Evolutionary conservation across 2,329 filamentous ascomycete species (phyloP).

Genomic region (Knufia petricola): DNA sequence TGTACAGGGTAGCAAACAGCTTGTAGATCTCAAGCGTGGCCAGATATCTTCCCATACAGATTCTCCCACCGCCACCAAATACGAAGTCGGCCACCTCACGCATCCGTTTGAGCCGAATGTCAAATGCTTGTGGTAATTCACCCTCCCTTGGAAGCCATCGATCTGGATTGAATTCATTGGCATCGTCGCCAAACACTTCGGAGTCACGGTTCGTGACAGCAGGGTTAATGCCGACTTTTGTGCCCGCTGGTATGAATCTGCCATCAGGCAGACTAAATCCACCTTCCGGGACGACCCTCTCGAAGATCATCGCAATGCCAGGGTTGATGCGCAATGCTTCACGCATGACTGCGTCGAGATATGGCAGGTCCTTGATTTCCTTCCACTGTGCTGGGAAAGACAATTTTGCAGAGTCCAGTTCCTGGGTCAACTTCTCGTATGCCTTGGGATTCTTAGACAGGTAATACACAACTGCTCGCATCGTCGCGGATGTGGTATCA

Average conservation of each 20-base stretch:
- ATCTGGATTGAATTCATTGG: constrained; percentile 17
- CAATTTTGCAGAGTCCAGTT: constrained; percentile 5
- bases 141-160: constrained; percentile 25
- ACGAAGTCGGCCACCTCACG: not conserved
- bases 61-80: not conserved
- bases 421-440: constrained; percentile 9
- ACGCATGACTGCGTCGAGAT: constrained; percentile 39
- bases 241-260: constrained; percentile 24
- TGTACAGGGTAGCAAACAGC: not conserved
- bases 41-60: not conserved
- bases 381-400: constrained; percentile 57
- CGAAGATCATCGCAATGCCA: constrained; percentile 26
- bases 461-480: constrained; percentile 27
- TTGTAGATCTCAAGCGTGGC: not conserved
- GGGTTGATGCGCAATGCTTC: constrained; percentile 41
- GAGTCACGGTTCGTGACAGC: constrained; percentile 15
- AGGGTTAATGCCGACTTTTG: constrained; percentile 14
- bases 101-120: not conserved
- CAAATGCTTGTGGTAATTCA: not conserved
- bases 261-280: constrained; percentile 22
- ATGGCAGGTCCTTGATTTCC: constrained; percentile 30
- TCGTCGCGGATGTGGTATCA: constrained; percentile 8
- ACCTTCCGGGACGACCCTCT: constrained; percentile 41
- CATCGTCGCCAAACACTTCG: constrained; percentile 20
- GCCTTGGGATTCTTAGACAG: constrained; percentile 35